Evolutionary conservation across 2,329 filamentous ascomycete species (phyloP), one percentile per base, ranked within the genome.

Genomic region (Saccharata proteae): DNA sequence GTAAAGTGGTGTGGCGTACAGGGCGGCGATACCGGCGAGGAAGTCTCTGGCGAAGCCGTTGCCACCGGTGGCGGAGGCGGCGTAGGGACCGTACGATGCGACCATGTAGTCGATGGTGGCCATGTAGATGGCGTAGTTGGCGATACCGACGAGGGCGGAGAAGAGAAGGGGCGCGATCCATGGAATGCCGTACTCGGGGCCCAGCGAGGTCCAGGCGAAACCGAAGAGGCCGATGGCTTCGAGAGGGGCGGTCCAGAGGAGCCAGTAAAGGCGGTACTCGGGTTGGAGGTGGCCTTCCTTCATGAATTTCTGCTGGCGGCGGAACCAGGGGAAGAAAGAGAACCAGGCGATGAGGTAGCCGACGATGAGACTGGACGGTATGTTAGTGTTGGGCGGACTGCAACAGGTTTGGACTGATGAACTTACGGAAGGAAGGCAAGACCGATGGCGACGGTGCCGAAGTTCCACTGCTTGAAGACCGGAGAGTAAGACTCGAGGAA

Each of bases 101-200:
- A 81, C 69, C 70, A 82, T 81, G 57, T 84, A 84, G 52, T 84
- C 76, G 40, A 82, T 79, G 1, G 77, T 80, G 1, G 77, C 74
- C 72, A 80, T 80, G 57, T 82, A 82, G 36, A 81, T 80, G 19
- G 69, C 61, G 36, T 78, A 80, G 45, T 84, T 84, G 34, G 78
- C 78, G 30, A 84, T 75, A 14, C 77, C 80, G 30, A 84, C 74
- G 26, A 80, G 59, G 11, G 63, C 64, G 2, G 67, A 65, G 40
- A 77, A 80, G 27, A 81, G 56, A 59, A 77, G 69, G 3, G 74
- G 73, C 0, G 65, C 74, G 14, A 80, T 71, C 78, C 79, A 84
- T 40, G 73, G 72, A 3, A 77, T 43, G n/a, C 47, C 48, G 24
- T 52, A 41, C 0, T 59, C 52, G 0, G 75, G 76, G 0, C 75